Base-by-base conservation (phyloP, 371 early-diverging fungal genomes). In the Umbelopsis sp. region DNA sequence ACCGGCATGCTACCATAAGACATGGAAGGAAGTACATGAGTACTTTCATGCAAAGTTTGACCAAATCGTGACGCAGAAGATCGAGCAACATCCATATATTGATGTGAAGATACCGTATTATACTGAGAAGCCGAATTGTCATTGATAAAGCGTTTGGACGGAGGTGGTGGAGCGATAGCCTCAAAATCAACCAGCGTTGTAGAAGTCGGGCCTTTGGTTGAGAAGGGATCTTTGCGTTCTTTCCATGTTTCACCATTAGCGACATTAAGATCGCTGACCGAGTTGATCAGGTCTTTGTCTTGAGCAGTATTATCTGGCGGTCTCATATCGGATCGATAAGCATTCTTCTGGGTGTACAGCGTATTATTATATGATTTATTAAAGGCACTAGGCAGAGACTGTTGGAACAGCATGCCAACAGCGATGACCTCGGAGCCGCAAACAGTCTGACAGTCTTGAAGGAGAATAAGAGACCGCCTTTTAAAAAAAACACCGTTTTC, bases 191-290 rank as follows among this genome's bases (percentile, higher is more conserved):
- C 68, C 50, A 69, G 72, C 52, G 69, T 65, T n/a, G 72, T 65
- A n/a, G 72, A 72, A 38, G 68, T 72, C 52, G 72, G 69, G 44
- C 72, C 71, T 25, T 69, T 71, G 63, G 71, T 65, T 38, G 77
- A 46, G 45, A 52, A 51, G 62, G 70, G 52, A 45, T 72, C 69
- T 46, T 65, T 69, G 52, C 45, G 38, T 37, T 65, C 66, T 32
- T 65, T 65, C 66, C 66, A 65, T 12, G 66, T 65, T 29, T 51
- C 66, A 32, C 37, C 38, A 20, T 24, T 44, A 35, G 48, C 66
- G 50, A 57, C 57, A 57, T 57, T 32, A 4, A 57, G 29, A 57
- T 57, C 57, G 57, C 35, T 57, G 18, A 57, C 35, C 57, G 57
- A 57, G 57, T 57, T 57, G 29, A 57, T 57, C 22, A 57, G 35